Evolutionary conservation across 495 filamentous ascomycete genomes (phyloP).

Genomic region (Podospora bellae-mahoneyi): DNA sequence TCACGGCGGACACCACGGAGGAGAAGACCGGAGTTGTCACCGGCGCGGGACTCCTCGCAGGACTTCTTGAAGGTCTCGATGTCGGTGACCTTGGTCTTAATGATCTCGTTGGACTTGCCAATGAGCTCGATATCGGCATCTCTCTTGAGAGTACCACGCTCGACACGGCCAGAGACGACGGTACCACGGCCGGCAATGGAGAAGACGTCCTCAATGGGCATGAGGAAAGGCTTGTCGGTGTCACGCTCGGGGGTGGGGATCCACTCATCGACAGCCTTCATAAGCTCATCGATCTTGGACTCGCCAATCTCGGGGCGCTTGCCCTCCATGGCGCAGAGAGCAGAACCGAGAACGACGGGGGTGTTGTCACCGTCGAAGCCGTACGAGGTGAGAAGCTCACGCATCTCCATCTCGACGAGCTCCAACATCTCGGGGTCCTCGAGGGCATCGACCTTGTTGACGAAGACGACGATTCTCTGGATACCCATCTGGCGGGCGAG

Average conservation of each 20-base stretch:
- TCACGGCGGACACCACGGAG: conserved; percentile 93
- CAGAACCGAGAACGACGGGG: conserved; percentile 93
- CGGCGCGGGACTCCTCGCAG: conserved; percentile 86
- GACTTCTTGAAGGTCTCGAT: conserved; percentile 99
- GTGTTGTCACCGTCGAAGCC: conserved; percentile 98
- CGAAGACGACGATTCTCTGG: conserved; percentile 96
- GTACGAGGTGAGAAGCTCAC: conserved; percentile 85
- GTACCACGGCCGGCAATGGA: conserved; percentile 97
- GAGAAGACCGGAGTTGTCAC: conserved; percentile 97
- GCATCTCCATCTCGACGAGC: conserved; percentile 99
- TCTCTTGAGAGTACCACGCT: conserved; percentile 89
- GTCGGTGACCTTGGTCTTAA: conserved; percentile 98
- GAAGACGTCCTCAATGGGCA: conserved; percentile 98
- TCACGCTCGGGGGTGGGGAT: conserved; percentile 91
- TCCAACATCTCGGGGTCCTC: conserved; percentile 99
- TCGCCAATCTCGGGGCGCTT: conserved; percentile 82
- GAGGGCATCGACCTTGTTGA: conserved; percentile 97
- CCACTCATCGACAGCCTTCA: conserved; percentile 89
- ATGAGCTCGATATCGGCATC: conserved; percentile 91
- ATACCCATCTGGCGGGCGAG: conserved; percentile 97
- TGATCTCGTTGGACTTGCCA: conserved; percentile 68
- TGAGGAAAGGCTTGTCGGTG: conserved; percentile 95
- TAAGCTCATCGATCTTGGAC: conserved; percentile 79
- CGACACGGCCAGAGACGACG: conserved; percentile 92
- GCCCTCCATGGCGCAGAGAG: conserved; percentile 89